Conservation (phyloP, 78 protist genomes). For the Emiliania huxleyi region DNA sequence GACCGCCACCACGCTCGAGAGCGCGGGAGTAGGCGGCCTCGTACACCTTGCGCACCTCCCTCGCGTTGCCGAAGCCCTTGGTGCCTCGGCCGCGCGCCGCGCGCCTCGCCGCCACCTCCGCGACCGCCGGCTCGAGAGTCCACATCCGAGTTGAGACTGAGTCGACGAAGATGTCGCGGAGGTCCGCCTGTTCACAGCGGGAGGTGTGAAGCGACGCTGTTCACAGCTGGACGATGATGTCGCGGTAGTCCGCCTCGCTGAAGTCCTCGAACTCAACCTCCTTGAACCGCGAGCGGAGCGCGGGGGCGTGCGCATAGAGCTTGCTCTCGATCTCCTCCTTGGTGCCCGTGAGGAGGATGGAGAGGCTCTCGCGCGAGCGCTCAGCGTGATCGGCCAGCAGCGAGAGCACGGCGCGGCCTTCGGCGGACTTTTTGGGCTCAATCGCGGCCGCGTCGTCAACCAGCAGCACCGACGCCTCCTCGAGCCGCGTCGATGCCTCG, state of each 20-base stretch:
- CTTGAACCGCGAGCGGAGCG: neutral
- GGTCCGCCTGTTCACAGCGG: neutral
- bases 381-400: conserved; percentile 2
- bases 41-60: neutral
- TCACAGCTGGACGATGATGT: neutral
- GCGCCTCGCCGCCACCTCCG: neutral
- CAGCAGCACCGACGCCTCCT: neutral
- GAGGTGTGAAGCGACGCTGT: no score
- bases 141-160: no score
- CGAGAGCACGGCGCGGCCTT: neutral
- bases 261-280: neutral
- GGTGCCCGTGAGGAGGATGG: neutral
- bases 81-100: neutral
- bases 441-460: conserved; percentile 52
- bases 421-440: neutral
- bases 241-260: neutral
- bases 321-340: neutral
- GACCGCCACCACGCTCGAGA: no score
- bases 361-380: neutral
- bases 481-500: neutral
- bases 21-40: neutral
- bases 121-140: neutral
- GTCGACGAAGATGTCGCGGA: no score
- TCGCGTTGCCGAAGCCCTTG: neutral
- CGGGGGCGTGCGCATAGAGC: neutral